Conservation (phyloP, 495 filamentous ascomycete genomes). For the Hypoxylon fragiforme region DNA sequence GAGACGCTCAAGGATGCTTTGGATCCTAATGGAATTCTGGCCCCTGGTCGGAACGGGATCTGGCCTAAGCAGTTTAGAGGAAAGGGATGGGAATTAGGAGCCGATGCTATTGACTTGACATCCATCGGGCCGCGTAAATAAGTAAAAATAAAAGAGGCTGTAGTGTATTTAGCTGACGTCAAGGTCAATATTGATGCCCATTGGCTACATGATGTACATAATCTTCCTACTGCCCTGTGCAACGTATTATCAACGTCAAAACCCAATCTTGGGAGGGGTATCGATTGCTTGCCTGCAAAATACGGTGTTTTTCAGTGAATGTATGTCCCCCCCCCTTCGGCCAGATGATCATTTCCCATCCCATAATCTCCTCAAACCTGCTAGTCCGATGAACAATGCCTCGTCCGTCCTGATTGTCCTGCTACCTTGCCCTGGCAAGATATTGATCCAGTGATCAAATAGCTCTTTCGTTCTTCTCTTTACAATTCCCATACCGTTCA, state of each 20-base stretch:
- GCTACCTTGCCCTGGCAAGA: slow-evolving; percentile 73
- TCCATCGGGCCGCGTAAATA: slow-evolving; percentile 19
- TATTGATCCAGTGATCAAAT: slow-evolving; percentile 79
- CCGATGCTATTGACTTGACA: slow-evolving; percentile 30
- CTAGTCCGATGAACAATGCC: slow-evolving; percentile 70
- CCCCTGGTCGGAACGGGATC: slow-evolving; percentile 54
- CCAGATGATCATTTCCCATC: slow-evolving; percentile 21
- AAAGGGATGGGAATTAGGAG: slow-evolving; percentile 43
- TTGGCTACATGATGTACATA: too few species aligned
- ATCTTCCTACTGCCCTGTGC: too few species aligned
- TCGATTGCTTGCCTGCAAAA: slow-evolving; percentile 24
- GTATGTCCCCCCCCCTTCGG: background rate
- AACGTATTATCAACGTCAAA: slow-evolving; percentile 1
- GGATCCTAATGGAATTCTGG: slow-evolving; percentile 55
- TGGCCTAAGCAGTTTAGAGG: slow-evolving; percentile 54
- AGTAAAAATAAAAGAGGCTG: too few species aligned
- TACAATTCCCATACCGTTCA: slow-evolving; percentile 58
- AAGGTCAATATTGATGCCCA: too few species aligned
- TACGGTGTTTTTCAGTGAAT: background rate
- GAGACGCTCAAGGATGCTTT: slow-evolving; percentile 54
- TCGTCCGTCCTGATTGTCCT: slow-evolving; percentile 79
- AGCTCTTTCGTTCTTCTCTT: slow-evolving; percentile 60
- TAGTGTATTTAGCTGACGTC: too few species aligned
- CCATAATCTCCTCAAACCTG: slow-evolving; percentile 60
- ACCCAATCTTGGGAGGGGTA: slow-evolving; percentile 16